Evolutionary conservation across 176 grass and related monocot species (phyloP).

Genomic region (Oryza coarctata): DNA sequence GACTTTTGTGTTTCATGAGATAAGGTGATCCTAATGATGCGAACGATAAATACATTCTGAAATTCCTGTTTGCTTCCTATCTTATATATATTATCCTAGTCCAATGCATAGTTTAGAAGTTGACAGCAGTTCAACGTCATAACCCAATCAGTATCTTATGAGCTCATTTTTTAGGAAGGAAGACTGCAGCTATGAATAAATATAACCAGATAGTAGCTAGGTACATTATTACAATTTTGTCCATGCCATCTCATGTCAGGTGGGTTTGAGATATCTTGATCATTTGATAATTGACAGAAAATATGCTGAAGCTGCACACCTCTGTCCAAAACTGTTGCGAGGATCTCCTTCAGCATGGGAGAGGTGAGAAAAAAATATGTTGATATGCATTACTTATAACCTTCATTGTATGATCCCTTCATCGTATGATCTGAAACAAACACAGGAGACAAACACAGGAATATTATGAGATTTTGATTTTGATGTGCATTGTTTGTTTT

Average conservation of each 20-base stretch:
- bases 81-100: background rate
- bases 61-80: conserved; percentile 4
- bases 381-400: conserved; percentile 14
- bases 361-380: conserved; percentile 61
- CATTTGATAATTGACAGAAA: conserved; percentile 94
- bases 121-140: no score
- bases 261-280: conserved; percentile 95
- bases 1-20: background rate
- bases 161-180: conserved; percentile 8
- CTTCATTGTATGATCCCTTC: background rate
- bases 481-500: conserved; percentile 20
- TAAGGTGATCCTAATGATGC: conserved; percentile 3
- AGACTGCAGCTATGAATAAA: background rate
- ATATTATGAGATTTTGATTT: conserved; percentile 7
- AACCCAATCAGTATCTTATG: no score
- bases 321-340: conserved; percentile 83
- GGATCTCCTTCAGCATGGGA: conserved; percentile 96
- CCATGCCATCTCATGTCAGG: conserved; percentile 51
- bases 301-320: conserved; percentile 87
- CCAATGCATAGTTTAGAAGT: no score
- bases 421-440: background rate
- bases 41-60: background rate
- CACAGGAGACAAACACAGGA: no score
- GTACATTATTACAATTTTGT: conserved; percentile 30
- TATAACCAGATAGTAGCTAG: conserved; percentile 11